phyloP scores from a whole-genome alignment of 2,329 filamentous ascomycete genomes.

The Botryotinia calthae region DNA sequence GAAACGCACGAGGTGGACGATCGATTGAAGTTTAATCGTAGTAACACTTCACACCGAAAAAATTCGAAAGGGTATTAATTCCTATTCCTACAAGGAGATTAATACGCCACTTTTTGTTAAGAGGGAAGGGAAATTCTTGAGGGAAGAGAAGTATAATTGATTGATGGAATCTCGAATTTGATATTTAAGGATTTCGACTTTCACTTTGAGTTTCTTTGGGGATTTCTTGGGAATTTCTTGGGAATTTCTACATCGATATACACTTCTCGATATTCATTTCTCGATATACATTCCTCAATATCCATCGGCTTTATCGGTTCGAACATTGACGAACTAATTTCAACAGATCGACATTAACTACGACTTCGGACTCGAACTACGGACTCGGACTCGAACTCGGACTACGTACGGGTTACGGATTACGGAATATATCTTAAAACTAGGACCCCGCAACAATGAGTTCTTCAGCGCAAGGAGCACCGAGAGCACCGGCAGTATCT shows the following conservation, averaged over 20 bases:
- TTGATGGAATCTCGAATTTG: neutral
- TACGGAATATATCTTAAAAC: neutral
- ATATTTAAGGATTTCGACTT: neutral
- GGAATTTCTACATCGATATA: neutral
- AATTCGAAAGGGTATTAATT: neutral
- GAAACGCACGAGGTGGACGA: conserved; percentile 18
- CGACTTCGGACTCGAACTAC: neutral
- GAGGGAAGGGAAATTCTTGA: neutral
- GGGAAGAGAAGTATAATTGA: neutral
- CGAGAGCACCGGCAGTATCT: conserved; percentile 21
- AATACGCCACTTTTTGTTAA: conserved; percentile 9
- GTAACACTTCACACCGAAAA: neutral
- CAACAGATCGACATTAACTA: neutral
- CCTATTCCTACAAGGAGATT: conserved; percentile 12
- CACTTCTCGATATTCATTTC: neutral
- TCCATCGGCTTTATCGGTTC: neutral
- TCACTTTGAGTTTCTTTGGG: neutral
- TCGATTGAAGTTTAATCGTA: conserved; percentile 18
- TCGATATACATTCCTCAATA: neutral
- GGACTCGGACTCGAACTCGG: neutral
- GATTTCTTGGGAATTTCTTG: neutral
- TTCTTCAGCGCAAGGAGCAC: conserved; percentile 27
- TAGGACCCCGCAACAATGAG: conserved; percentile 29
- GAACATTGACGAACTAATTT: neutral
- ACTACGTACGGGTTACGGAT: neutral